Base-by-base conservation (phyloP, 768 basidiomycete species). In the Boletus rubropictus region DNA sequence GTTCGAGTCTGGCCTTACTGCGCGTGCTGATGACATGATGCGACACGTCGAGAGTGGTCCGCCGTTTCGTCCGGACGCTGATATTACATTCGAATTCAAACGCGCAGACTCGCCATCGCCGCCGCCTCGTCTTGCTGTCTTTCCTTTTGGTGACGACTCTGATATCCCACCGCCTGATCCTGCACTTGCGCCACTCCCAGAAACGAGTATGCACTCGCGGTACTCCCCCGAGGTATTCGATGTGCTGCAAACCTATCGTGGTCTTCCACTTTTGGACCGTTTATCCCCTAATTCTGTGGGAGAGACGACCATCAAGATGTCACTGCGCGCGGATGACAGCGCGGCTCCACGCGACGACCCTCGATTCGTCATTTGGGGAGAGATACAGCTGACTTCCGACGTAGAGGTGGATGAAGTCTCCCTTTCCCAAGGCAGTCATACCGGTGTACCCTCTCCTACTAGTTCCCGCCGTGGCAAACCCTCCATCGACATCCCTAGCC, bases 311-410 rank as follows among this genome's bases (percentile, higher is more conserved):
- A 82, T 88, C 65, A 83, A 79, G 61, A 71, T 91, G 60, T 85
- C 84, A 1, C 63, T 88, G 12, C 74, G 78, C 21, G 63, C 78
- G 0, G 83, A 86, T 29, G 79, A 84, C 46, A 79, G 75, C 24
- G 81, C 82, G 12, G 78, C 84, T 1, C 89, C 89, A 7, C 78
- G 83, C 12, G 86, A 93, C 53, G 92, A 96, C 55, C 90, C 92
- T 14, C 79, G 91, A 0, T 94, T 94, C 60, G 89, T 92, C 31
- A 82, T 95, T 7, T 96, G 92, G 92, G 91, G 89, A 22, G 80
- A 82, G 55, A 67, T 74, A 12, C 56, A 69, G 20, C 48, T 62
- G 4, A 64, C 64, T 5, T 44, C 57, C 1, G 64, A 67, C 5
- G 33, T 40, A 6, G 65, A 68, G 35, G 67, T 66, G 34, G 72